Base-by-base conservation (phyloP, 2,329 filamentous ascomycete species). In the Ceratocystiopsis minuta region DNA sequence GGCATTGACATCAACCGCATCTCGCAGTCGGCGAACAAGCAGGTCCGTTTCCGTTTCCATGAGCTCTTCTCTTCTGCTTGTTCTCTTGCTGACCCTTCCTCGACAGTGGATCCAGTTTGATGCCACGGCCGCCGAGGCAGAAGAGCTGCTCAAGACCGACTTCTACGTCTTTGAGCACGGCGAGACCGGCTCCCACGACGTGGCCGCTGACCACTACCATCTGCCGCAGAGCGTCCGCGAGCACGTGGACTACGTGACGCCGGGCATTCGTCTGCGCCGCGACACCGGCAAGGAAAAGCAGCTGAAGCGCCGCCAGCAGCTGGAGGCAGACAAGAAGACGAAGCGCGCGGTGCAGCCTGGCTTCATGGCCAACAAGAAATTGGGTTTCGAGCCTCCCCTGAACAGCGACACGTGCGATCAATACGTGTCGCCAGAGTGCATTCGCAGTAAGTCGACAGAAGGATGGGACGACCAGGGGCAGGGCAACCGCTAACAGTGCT, bases 241-340 rank as follows among this genome's bases (percentile, higher is more conserved):
- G 12, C 66, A 72, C 44, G 58, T 74, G 40, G 69, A 74, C 54
- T 73, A 72, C 52, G 63, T 75, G 34, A 72, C 65, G 1, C 70
- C 70, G 0, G 68, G 68, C 15, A 63, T 70, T 47, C 68, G 67
- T 46, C 58, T 73, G n/a, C 55, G 56, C 45, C 48, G 41, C 9
- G 41, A 48, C 36, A 37, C 28, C 9, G 37, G 35, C 24, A 44
- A 40, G 32, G 36, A 33, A 9, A 28, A 34, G 15, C 34, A 43
- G 41, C 36, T 38, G 38, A 35, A 41, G 2, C 42, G 42, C 5
- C 13, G n/a, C 37, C 24, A 18, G 24, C 9, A 35, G 34, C 5
- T 11, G 14, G 34, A 16, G 34, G 16, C 34, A 5, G 6, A 37
- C 16, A 14, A 18, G 11, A 18, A 17, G 36, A 28, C 11, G 24